Evolutionary conservation across 495 filamentous ascomycete species (phyloP).

Genomic region (Pseudomonodictys pantanalensis): DNA sequence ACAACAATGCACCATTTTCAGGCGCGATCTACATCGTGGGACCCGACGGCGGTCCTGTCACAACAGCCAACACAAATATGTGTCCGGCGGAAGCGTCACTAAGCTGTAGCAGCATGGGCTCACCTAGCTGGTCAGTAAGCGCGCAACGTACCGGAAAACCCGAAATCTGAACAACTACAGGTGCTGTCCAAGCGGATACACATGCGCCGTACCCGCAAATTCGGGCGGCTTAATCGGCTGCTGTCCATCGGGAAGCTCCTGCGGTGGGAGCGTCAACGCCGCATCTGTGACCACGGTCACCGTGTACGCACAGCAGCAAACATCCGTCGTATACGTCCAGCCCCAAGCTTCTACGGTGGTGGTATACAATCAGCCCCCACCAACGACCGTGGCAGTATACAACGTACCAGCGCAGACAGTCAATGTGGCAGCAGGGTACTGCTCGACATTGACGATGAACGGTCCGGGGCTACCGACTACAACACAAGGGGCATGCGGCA

Average conservation of each 20-base stretch:
- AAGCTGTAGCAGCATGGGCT: constrained; percentile 35
- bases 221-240: constrained; percentile 37
- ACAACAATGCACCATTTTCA: constrained; percentile 32
- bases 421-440: constrained; percentile 13
- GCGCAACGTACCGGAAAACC: background rate
- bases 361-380: no score
- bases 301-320: constrained; percentile 16
- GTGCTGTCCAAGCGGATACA: constrained; percentile 40
- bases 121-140: constrained; percentile 35
- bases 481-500: constrained; percentile 24
- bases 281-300: constrained; percentile 28
- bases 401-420: background rate
- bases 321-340: constrained; percentile 24
- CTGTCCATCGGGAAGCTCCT: constrained; percentile 38
- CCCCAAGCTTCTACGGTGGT: constrained; percentile 4
- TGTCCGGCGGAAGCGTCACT: constrained; percentile 38
- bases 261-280: constrained; percentile 33
- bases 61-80: constrained; percentile 26
- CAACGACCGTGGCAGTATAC: no score
- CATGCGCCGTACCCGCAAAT: constrained; percentile 31
- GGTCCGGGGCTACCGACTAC: constrained; percentile 29
- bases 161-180: constrained; percentile 21
- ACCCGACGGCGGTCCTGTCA: constrained; percentile 26
- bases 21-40: constrained; percentile 36
- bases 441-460: constrained; percentile 22